A percentile compares a stretch with the other conserved stretches of the same genome.
Conservation (phyloP, 2,329 filamentous ascomycete species). For the Neoarthrinium moseri region DNA sequence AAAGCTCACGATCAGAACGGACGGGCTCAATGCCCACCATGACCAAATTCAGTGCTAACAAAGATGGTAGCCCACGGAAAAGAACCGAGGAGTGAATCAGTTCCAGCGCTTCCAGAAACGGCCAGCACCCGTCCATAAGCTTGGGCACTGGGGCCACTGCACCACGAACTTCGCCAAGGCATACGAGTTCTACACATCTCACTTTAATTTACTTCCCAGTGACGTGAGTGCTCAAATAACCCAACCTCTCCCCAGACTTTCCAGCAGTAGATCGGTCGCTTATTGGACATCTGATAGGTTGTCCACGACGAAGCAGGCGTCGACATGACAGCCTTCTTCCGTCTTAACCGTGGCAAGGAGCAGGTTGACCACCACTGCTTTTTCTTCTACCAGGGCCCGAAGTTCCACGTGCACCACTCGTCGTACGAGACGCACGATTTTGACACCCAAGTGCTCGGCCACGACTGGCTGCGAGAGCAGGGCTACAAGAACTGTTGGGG, state of each 20-base stretch:
- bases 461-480: conserved; percentile 64
- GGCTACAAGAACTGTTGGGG: conserved; percentile 69
- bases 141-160: conserved; percentile 55
- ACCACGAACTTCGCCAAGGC: conserved; percentile 48
- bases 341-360: conserved; percentile 40
- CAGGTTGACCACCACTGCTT: conserved; percentile 51
- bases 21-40: too few relatives aligned
- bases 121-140: conserved; percentile 49
- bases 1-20: conserved; percentile 12
- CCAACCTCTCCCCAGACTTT: neutral
- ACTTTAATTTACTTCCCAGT: conserved; percentile 52
- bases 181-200: conserved; percentile 47
- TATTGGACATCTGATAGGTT: conserved; percentile 23
- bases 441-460: conserved; percentile 67
- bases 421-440: conserved; percentile 72
- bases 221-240: conserved; percentile 33
- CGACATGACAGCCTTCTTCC: conserved; percentile 44
- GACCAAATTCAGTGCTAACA: too few relatives aligned
- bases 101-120: conserved; percentile 52
- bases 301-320: conserved; percentile 35
- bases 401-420: conserved; percentile 63
- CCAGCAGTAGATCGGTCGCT: neutral
- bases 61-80: conserved; percentile 35
- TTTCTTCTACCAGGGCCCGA: conserved; percentile 45
- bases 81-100: conserved; percentile 47